These are phyloP conservation scores for Suhomyces prunicola DNA, from an alignment of 805 yeast species.

Conservation along the genomic window DNA sequence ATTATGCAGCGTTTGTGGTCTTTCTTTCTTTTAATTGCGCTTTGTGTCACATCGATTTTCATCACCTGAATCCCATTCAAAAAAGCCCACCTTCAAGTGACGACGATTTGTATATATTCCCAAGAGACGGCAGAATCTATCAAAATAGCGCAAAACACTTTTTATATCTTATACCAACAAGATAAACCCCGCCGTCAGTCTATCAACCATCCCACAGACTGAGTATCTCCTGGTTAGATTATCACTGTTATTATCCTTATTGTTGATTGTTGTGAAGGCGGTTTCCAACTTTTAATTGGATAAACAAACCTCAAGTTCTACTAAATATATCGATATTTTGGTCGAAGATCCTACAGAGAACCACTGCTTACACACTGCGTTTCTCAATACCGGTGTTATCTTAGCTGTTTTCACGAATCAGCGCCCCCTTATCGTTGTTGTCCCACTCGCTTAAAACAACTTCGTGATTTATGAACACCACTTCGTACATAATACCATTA, in stretches of 20 bases:
- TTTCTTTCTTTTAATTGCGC: neutral
- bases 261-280: neutral
- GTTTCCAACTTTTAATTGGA: neutral
- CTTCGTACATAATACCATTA: neutral
- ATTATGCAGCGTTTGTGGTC: neutral
- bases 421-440: neutral
- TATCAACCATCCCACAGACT: neutral
- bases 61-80: neutral
- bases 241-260: neutral
- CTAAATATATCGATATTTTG: neutral
- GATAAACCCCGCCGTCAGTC: neutral
- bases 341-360: neutral
- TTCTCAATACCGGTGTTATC: neutral
- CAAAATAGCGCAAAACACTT: neutral
- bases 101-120: slow-evolving; percentile 2
- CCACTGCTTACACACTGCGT: neutral
- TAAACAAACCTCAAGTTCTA: neutral
- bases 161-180: neutral
- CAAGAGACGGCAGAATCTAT: neutral
- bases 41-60: neutral
- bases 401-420: neutral
- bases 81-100: neutral
- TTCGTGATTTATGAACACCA: neutral
- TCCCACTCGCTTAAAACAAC: neutral
- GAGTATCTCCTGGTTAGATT: neutral